Evolutionary conservation across 2,329 filamentous ascomycete genomes (phyloP), one percentile per base, ranked within the genome.

Genomic region (Ophiostoma tasmaniense): DNA sequence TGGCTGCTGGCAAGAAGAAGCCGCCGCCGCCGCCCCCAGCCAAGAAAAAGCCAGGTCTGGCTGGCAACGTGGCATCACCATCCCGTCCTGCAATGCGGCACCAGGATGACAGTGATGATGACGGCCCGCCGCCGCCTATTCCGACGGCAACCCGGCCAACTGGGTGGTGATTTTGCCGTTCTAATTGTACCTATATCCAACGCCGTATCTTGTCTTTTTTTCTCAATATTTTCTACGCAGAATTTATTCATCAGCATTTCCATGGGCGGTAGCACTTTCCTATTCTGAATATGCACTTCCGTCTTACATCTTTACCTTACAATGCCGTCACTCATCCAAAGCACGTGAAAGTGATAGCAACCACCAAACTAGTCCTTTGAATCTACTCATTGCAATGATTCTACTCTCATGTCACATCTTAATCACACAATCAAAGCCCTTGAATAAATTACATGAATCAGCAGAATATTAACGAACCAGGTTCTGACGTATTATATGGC

Each of bases 81-180:
- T 20, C 8, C 13, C 25, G 59, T 2, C 35, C 22, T 37, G 64
- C 10, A n/a, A 22, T 70, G 28, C 64, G 68, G 59, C 64, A 42
- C 1, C 74, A 76, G 50, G 77, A 75, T 4, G 77, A 76, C 61
- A 73, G 73, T 7, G 74, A 76, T 52, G 77, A 75, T 5, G 77
- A 76, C 61, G 74, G 72, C 20, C 82, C 83, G 10, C 85, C 85
- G 11, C 85, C 85, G 5, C 84, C 85, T 0, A 77, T 87, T 59
- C 85, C 85, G 17, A 74, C 83, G 76, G 77, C 80, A 66, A 85
- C 84, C 2, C 80, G 81, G 68, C 84, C 84, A 3, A 78, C 77
- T 8, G 52, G 66, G 3, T 73, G 71, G 70, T 73, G 25, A 70
- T 22, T 14, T 13, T 3, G 59, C 10, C 20, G 25, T 14, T 4